These are phyloP conservation scores for Clarkia xantiana DNA, from an alignment of 345 rosid genomes.

Conservation along the genomic window DNA sequence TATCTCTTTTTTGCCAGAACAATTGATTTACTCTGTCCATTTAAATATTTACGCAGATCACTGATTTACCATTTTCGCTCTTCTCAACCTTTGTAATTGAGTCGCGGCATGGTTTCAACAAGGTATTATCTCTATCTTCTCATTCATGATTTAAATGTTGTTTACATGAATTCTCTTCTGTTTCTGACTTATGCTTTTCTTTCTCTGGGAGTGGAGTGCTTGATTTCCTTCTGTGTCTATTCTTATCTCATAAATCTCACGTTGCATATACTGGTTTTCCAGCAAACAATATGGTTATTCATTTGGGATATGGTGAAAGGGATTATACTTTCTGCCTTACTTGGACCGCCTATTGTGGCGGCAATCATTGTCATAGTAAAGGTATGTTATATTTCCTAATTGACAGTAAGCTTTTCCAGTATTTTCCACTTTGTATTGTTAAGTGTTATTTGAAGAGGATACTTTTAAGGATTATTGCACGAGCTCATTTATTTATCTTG, in stretches of 20 bases:
- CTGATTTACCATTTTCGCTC: slow-evolving; percentile 91
- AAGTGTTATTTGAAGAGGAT: neutral
- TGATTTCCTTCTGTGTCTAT: neutral
- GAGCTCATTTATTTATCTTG: too few species aligned
- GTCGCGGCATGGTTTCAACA: slow-evolving; percentile 93
- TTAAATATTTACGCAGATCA: slow-evolving; percentile 48
- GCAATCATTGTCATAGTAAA: slow-evolving; percentile 77
- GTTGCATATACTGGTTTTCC: slow-evolving; percentile 15
- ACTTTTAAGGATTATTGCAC: too few species aligned
- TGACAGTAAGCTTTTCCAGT: neutral
- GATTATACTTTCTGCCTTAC: slow-evolving; percentile 47
- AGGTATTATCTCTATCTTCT: slow-evolving; percentile 34
- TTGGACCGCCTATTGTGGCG: slow-evolving; percentile 85
- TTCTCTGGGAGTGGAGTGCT: neutral
- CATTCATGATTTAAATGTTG: neutral
- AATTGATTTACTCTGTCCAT: neutral
- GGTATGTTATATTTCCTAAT: slow-evolving; percentile 25
- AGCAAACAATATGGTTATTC: slow-evolving; percentile 97
- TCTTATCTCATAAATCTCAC: neutral
- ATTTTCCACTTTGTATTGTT: slow-evolving; percentile 2
- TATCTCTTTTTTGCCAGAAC: neutral
- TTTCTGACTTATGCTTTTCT: neutral
- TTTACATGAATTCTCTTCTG: neutral
- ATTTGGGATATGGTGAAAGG: slow-evolving; percentile 82
- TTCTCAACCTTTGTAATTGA: slow-evolving; percentile 97